phyloP scores from a whole-genome alignment of 352 stramenopile genomes.

The Pythium sukuiense region DNA sequence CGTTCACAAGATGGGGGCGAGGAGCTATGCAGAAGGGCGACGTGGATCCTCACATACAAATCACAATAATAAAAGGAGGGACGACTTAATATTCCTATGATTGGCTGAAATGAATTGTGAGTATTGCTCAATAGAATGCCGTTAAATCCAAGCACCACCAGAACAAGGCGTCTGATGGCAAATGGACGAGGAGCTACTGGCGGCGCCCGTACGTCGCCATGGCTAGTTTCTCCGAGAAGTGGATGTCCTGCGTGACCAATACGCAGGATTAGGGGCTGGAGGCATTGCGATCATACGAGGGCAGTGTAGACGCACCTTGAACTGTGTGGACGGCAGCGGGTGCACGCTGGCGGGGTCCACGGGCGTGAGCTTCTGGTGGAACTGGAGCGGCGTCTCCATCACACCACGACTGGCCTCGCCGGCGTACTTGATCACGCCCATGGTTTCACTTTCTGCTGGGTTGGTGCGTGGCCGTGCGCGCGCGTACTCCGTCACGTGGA shows the following conservation, averaged over 20 bases:
- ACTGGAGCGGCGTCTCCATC: constrained; percentile 53
- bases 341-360: constrained; percentile 49
- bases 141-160: constrained; percentile 22
- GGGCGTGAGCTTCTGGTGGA: constrained; percentile 33
- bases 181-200: constrained; percentile 26
- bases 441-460: constrained; percentile 37
- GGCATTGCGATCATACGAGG: background rate
- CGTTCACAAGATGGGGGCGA: constrained; percentile 29
- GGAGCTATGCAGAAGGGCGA: constrained; percentile 20
- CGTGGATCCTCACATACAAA: background rate
- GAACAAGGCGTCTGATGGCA: constrained; percentile 4
- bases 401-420: constrained; percentile 44
- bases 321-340: constrained; percentile 45
- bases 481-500: constrained; percentile 59
- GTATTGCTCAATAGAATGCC: constrained; percentile 22
- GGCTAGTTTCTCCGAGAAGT: constrained; percentile 69
- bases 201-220: constrained; percentile 43
- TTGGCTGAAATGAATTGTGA: constrained; percentile 18
- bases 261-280: background rate
- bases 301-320: constrained; percentile 34
- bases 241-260: constrained; percentile 56
- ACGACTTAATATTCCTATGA: constrained; percentile 7
- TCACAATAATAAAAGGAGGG: background rate
- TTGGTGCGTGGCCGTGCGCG: constrained; percentile 46
- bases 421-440: constrained; percentile 64